Percentiles rank a stretch among this genome's conserved stretches.
Evolutionary conservation across 1,284 basidiomycete species (phyloP).

Genomic region (Coniferiporia weirii): DNA sequence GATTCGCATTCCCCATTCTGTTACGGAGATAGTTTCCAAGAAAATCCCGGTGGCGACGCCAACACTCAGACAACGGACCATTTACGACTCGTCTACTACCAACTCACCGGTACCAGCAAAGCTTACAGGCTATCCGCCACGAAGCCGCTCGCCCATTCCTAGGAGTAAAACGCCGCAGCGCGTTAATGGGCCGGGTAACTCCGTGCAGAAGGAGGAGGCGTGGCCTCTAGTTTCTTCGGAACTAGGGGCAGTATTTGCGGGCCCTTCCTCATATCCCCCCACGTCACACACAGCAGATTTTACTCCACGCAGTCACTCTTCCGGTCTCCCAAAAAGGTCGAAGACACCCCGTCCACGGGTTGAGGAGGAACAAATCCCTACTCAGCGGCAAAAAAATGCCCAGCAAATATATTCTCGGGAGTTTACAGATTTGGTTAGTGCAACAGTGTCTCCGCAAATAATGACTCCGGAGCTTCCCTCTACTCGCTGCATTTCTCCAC

Average conservation of each 20-base stretch:
- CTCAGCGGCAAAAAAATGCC: background rate
- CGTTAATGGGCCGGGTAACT: background rate
- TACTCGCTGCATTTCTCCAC: conserved; percentile 1
- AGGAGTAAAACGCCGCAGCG: background rate
- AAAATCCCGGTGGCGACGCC: background rate
- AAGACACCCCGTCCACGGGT: background rate
- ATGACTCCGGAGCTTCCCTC: background rate
- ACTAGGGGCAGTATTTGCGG: background rate
- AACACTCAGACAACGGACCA: background rate
- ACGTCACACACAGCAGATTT: background rate
- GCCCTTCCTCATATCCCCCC: background rate
- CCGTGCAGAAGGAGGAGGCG: background rate
- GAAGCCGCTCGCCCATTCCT: conserved; percentile 8
- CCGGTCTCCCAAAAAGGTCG: background rate
- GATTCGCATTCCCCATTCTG: background rate
- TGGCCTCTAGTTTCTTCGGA: background rate
- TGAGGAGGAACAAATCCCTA: background rate
- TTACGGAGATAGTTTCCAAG: background rate
- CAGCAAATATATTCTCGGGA: background rate
- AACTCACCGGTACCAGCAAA: background rate
- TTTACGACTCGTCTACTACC: background rate
- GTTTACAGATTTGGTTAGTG: background rate
- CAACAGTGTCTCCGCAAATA: background rate
- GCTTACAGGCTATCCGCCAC: background rate
- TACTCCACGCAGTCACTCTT: conserved; percentile 8